Evolutionary conservation across 2,329 filamentous ascomycete genomes (phyloP), one percentile per base, ranked within the genome.

Genomic region (Ceratocystis harringtonii): DNA sequence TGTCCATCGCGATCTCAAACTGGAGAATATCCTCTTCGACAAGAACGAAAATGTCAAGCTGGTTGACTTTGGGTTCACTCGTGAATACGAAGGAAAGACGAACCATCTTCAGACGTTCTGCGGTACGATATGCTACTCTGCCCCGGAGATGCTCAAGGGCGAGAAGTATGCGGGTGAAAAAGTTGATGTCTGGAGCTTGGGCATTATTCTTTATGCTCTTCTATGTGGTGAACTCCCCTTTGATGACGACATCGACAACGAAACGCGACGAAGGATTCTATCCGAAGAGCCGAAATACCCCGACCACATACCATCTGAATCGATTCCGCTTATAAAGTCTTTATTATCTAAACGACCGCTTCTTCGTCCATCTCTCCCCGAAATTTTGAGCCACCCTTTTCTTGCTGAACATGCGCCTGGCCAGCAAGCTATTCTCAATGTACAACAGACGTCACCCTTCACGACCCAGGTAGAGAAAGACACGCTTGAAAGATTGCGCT

Each of bases 81-180:
- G 94, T 69, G 94, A 99, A 76, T 99, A 99, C 74, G 91, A 96
- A 75, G 92, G 92, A 68, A 91, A 95, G 71, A 84, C 90, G 36
- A 97, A 92, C 74, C 92, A 97, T 72, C 78, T 99, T 65, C 92
- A 97, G 75, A 99, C 94, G 1, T 99, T 96, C 76, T 99, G 94
- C 74, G 94, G 94, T 4, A 99, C 94, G 0, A 87, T 99, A 68
- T 97, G 92, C 77, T 99, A 99, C 76, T 96, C 91, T 65, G 94
- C 94, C 1, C 94, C 94, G 1, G 94, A 99, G 75, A 99, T 99
- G 94, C 81, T 99, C 50, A 96, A 94, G 74, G 94, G 92, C 48
- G 94, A 99, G 75, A 97, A 95, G 75, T 99, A 99, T 73, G 94
- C 92, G 0, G 92, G 91, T 30, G 91, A 96, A 77, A 97, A 96